Conservation (phyloP, 768 basidiomycete genomes). For the Kondoa malvinella region DNA sequence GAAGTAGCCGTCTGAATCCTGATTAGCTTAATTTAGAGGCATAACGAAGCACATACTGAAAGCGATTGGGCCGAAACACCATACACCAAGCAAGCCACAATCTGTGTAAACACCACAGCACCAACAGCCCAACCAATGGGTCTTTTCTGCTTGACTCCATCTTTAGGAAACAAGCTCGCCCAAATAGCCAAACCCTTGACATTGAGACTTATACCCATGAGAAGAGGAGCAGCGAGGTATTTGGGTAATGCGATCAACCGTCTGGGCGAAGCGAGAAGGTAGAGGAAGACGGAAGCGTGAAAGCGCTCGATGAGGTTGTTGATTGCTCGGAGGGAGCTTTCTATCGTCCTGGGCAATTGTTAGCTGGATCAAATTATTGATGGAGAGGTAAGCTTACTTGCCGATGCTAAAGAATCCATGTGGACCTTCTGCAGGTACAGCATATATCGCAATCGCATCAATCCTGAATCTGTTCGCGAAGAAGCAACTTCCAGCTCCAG, state of each 20-base stretch:
- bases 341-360: constrained; percentile 41
- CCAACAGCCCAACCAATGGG: constrained; percentile 1
- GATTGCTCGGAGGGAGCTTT: constrained; percentile 71
- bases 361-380: constrained; percentile 6
- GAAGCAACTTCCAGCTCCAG: background rate
- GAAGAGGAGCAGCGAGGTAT: constrained; percentile 71
- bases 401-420: constrained; percentile 91
- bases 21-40: constrained; percentile 3
- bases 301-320: constrained; percentile 91
- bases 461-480: constrained; percentile 76
- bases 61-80: constrained; percentile 1
- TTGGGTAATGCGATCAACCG: constrained; percentile 75
- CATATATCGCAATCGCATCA: constrained; percentile 81
- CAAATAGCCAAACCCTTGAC: constrained; percentile 60
- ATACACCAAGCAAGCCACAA: background rate
- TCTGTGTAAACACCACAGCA: background rate
- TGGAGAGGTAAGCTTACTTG: constrained; percentile 39
- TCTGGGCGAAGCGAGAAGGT: constrained; percentile 49
- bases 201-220: constrained; percentile 71
- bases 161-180: constrained; percentile 49
- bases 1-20: constrained; percentile 5
- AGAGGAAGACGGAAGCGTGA: constrained; percentile 97
- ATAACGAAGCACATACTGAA: constrained; percentile 10
- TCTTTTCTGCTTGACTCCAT: background rate
- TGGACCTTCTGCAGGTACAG: constrained; percentile 68